phyloP scores from a whole-genome alignment of 2,329 filamentous ascomycete species.

The Fusarium duplospermum region DNA sequence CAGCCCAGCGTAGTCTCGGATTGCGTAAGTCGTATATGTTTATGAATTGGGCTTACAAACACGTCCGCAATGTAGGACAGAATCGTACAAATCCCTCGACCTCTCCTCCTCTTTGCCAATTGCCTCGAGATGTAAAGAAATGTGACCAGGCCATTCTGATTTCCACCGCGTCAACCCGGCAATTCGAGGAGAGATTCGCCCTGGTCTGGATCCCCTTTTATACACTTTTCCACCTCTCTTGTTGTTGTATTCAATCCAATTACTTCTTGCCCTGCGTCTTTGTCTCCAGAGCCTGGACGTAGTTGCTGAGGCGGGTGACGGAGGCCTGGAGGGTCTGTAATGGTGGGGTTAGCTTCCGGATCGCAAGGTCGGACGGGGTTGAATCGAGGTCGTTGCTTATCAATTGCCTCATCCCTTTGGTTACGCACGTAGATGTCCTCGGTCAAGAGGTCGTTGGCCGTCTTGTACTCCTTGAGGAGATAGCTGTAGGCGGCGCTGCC shows the following conservation, averaged over 20 bases:
- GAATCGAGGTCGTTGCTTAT: not conserved
- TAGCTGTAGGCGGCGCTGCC: conserved; percentile 91
- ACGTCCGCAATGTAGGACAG: conserved; percentile 21
- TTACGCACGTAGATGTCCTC: conserved; percentile 94
- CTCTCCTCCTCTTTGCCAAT: conserved; percentile 6
- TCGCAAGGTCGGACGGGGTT: not conserved
- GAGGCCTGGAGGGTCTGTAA: conserved; percentile 84
- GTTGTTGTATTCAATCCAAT: conserved; percentile 49
- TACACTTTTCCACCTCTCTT: conserved; percentile 26
- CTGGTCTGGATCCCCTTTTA: conserved; percentile 23
- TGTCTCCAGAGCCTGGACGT: conserved; percentile 84
- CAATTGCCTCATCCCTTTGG: conserved; percentile 14
- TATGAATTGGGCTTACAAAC: conserved; percentile 18
- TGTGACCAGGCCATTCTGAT: conserved; percentile 17
- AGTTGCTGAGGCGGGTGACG: conserved; percentile 86
- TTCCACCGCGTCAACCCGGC: conserved; percentile 19
- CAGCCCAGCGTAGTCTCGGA: not conserved
- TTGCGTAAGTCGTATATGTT: not conserved
- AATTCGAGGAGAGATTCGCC: conserved; percentile 8
- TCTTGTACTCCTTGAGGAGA: conserved; percentile 91
- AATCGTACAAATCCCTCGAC: conserved; percentile 23
- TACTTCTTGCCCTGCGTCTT: conserved; percentile 82
- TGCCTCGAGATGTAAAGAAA: conserved; percentile 14
- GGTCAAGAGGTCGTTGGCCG: conserved; percentile 90
- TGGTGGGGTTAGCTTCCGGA: conserved; percentile 5